phyloP scores from a whole-genome alignment of 2,329 filamentous ascomycete species.

The Cordyceps tenuipes region DNA sequence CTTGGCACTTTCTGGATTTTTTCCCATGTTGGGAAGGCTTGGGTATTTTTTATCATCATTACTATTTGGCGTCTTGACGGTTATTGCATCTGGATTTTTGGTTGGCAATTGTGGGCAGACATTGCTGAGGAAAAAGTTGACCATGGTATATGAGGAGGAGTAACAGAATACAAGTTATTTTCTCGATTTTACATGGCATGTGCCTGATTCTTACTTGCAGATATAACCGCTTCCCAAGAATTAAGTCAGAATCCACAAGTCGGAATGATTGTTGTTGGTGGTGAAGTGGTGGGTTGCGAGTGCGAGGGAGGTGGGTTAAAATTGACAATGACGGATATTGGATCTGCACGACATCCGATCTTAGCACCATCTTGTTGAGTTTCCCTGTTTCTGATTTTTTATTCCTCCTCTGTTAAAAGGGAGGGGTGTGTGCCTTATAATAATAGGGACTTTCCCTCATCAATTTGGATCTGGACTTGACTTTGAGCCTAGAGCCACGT shows the following conservation, averaged over 20 bases:
- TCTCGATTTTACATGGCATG: neutral
- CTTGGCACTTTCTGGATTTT: neutral
- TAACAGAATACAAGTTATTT: neutral
- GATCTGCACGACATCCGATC: constrained; percentile 11
- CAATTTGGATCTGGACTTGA: constrained; percentile 6
- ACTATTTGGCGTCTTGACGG: constrained; percentile 1
- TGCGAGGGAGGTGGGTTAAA: neutral
- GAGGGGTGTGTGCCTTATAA: neutral
- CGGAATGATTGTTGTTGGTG: neutral
- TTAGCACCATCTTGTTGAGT: constrained; percentile 3
- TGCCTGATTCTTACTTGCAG: neutral
- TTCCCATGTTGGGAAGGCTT: neutral
- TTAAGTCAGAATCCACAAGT: neutral
- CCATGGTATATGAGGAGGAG: neutral
- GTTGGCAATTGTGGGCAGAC: constrained; percentile 1
- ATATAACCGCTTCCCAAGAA: neutral
- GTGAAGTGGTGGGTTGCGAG: neutral
- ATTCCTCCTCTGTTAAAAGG: neutral
- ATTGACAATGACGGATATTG: constrained; percentile 1
- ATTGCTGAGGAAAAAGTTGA: constrained; percentile 5
- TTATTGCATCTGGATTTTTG: neutral
- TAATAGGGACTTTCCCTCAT: neutral
- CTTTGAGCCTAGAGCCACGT: constrained; percentile 12
- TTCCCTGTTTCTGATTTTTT: neutral
- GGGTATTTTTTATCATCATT: neutral